These are phyloP conservation scores for Ophiostoma himal-ulmi DNA, from an alignment of 2,329 filamentous ascomycete species.

Conservation along the genomic window DNA sequence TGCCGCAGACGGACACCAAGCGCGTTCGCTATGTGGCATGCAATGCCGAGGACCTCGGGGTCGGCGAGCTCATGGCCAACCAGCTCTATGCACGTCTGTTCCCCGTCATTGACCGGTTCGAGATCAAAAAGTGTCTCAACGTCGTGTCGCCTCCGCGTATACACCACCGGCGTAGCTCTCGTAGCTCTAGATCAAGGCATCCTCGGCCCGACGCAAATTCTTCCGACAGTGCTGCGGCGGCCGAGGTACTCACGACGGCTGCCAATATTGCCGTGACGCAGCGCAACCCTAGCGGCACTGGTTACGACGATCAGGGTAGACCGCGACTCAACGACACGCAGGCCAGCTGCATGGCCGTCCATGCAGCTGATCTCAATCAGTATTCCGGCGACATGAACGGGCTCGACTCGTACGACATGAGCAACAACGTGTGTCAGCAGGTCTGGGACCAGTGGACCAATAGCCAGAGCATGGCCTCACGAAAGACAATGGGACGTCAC, in stretches of 20 bases:
- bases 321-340: background rate
- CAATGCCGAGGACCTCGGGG: slow-evolving; percentile 41
- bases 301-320: background rate
- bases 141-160: slow-evolving; percentile 29
- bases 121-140: slow-evolving; percentile 34
- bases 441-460: slow-evolving; percentile 23
- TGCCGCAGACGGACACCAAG: slow-evolving; percentile 39
- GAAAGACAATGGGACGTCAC: background rate
- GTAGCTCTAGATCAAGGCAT: background rate
- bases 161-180: background rate
- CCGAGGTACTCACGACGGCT: background rate
- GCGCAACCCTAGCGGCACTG: background rate
- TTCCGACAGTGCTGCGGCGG: background rate
- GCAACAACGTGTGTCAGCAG: slow-evolving; percentile 19
- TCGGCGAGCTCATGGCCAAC: slow-evolving; percentile 39
- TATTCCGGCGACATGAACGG: slow-evolving; percentile 18
- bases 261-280: slow-evolving; percentile 8
- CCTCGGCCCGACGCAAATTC: no score
- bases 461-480: slow-evolving; percentile 17
- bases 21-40: slow-evolving; percentile 42
- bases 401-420: background rate
- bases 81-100: slow-evolving; percentile 45
- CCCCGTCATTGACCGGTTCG: slow-evolving; percentile 44
- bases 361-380: background rate
- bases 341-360: slow-evolving; percentile 22